A percentile compares a stretch with the other conserved stretches of the same genome.
These are phyloP conservation scores for Sugiyamaella pinicola DNA, from an alignment of 1,139 yeast genomes.

Conservation along the genomic window DNA sequence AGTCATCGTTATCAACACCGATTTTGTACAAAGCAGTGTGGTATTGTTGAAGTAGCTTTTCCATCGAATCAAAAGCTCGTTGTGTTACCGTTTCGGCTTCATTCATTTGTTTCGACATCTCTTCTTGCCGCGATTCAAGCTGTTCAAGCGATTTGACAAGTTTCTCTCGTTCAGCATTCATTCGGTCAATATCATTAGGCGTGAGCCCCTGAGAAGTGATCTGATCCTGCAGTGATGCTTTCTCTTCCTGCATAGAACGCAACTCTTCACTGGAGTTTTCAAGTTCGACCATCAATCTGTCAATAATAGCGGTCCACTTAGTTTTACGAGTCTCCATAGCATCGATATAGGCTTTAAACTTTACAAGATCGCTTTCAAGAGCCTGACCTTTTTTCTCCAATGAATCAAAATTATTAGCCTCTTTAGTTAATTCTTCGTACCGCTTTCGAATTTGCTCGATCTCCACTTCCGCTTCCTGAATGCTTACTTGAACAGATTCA, in stretches of 20 bases:
- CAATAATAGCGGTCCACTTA: constrained; percentile 63
- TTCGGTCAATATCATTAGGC: constrained; percentile 60
- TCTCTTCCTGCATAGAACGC: constrained; percentile 49
- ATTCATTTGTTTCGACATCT: constrained; percentile 43
- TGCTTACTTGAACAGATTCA: constrained; percentile 48
- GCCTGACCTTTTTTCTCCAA: constrained; percentile 63
- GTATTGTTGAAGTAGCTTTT: constrained; percentile 56
- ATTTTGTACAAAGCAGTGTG: constrained; percentile 57
- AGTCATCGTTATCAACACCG: constrained; percentile 39
- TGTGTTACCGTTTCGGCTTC: constrained; percentile 54
- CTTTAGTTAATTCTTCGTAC: constrained; percentile 40
- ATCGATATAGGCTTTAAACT: constrained; percentile 70
- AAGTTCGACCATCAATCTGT: constrained; percentile 59
- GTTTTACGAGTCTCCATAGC: constrained; percentile 63
- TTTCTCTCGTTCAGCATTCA: constrained; percentile 63
- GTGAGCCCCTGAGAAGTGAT: constrained; percentile 60
- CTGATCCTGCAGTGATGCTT: constrained; percentile 50
- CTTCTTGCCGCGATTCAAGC: constrained; percentile 50
- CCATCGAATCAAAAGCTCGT: constrained; percentile 53
- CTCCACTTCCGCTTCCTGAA: constrained; percentile 47
- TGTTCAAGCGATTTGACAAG: constrained; percentile 59
- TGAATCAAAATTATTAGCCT: constrained; percentile 47
- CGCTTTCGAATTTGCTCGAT: constrained; percentile 44
- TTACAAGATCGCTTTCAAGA: constrained; percentile 68
- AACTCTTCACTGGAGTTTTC: constrained; percentile 51